phyloP scores from a whole-genome alignment of 139 green algal species.

The Micromonas commoda region DNA sequence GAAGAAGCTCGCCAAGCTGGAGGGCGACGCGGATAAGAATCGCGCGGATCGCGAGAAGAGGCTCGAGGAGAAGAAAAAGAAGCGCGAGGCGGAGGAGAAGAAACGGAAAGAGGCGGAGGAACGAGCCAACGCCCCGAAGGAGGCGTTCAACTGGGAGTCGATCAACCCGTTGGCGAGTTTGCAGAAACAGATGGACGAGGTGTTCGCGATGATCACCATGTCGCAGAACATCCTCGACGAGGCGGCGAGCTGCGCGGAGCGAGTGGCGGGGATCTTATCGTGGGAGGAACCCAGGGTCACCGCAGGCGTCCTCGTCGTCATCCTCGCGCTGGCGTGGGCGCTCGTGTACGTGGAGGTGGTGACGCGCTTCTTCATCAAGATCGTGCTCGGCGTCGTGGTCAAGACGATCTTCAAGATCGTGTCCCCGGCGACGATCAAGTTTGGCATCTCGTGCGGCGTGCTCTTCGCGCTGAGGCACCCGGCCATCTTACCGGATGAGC shows the following conservation, averaged over 20 bases:
- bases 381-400: neutral
- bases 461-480: neutral
- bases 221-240: neutral
- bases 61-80: neutral
- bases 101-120: too few species aligned
- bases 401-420: constrained; percentile 8
- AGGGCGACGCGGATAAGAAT: neutral
- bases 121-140: neutral
- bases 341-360: constrained; percentile 1
- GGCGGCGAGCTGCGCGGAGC: neutral
- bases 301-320: neutral
- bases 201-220: neutral
- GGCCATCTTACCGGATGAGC: constrained; percentile 8
- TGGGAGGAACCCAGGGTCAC: constrained; percentile 12
- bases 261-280: neutral
- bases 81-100: neutral
- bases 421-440: constrained; percentile 3
- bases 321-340: neutral
- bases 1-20: neutral
- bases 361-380: neutral
- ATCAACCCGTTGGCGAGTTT: constrained; percentile 10
- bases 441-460: neutral
- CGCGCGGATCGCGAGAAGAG: too few species aligned
- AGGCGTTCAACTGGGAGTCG: neutral
- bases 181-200: constrained; percentile 16